Conservation (phyloP, 371 early-diverging fungal genomes). For the Mortierella sp. region DNA sequence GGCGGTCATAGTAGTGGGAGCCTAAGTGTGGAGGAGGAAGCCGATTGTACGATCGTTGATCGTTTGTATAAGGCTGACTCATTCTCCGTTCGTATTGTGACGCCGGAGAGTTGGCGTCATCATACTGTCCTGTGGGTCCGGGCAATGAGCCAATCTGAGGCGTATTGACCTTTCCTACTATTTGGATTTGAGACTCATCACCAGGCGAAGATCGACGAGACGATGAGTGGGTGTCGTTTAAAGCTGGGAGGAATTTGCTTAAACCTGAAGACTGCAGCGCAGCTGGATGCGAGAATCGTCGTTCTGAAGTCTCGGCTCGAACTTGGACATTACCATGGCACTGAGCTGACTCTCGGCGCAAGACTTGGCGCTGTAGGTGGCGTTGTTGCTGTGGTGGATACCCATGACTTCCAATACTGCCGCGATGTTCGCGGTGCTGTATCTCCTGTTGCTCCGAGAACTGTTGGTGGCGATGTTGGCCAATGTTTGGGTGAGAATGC, state of each 20-base stretch:
- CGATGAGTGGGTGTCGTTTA: slow-evolving; percentile 17
- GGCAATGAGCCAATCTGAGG: slow-evolving; percentile 8
- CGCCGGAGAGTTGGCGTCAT: slow-evolving; percentile 10
- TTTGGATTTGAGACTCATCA: slow-evolving; percentile 17
- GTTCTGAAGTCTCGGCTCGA: slow-evolving; percentile 18
- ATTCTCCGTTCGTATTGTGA: slow-evolving; percentile 30
- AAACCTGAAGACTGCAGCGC: slow-evolving; percentile 19
- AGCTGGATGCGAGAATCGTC: slow-evolving; percentile 44
- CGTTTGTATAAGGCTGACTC: slow-evolving; percentile 45
- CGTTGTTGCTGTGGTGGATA: slow-evolving; percentile 26
- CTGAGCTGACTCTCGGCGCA: slow-evolving; percentile 39
- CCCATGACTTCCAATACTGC: not conserved
- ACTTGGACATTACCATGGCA: slow-evolving; percentile 12
- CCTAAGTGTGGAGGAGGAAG: slow-evolving; percentile 17
- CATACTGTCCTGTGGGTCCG: slow-evolving; percentile 14
- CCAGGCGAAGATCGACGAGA: slow-evolving; percentile 34
- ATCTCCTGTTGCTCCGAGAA: slow-evolving; percentile 37
- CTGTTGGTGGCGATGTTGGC: slow-evolving; percentile 43
- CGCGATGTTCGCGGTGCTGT: slow-evolving; percentile 10
- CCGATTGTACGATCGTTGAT: slow-evolving; percentile 12
- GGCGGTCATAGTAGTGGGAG: slow-evolving; percentile 29
- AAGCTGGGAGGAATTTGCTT: slow-evolving; percentile 16
- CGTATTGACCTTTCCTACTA: not conserved
- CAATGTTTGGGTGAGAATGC: slow-evolving; percentile 52
- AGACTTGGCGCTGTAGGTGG: slow-evolving; percentile 23